Evolutionary conservation across 2,329 filamentous ascomycete genomes (phyloP).

Genomic region (Penicillium frequentans): DNA sequence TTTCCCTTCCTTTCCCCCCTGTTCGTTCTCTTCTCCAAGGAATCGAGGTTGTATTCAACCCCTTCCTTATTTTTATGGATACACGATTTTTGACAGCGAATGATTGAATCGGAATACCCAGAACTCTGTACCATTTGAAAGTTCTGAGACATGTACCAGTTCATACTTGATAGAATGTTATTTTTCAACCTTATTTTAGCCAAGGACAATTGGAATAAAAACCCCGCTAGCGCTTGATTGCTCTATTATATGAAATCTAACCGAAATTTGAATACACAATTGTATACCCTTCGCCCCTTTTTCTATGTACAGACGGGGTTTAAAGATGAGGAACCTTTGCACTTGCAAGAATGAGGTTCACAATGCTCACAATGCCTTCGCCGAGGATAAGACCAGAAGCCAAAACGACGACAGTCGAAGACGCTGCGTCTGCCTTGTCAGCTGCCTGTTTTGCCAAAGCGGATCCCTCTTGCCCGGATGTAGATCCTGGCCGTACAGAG

Average conservation of each 20-base stretch:
- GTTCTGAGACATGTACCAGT: background rate
- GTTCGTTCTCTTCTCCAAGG: background rate
- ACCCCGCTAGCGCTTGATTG: background rate
- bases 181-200: background rate
- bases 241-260: background rate
- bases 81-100: conserved; percentile 6
- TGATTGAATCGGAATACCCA: conserved; percentile 16
- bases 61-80: background rate
- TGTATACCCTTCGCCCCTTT: background rate
- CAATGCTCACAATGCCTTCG: conserved; percentile 87
- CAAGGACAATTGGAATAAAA: background rate
- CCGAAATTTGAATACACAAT: background rate
- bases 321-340: conserved; percentile 69
- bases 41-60: background rate
- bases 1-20: background rate
- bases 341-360: conserved; percentile 82
- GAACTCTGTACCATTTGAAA: conserved; percentile 10
- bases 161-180: conserved; percentile 10
- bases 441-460: conserved; percentile 43
- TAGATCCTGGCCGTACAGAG: background rate
- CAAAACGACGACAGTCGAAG: conserved; percentile 77
- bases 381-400: conserved; percentile 88
- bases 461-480: background rate
- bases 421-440: conserved; percentile 36
- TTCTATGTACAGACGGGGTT: conserved; percentile 52